Percentiles rank a stretch among this genome's conserved stretches.
phyloP scores from a whole-genome alignment of 495 filamentous ascomycete species.

The Chaetomidium leptoderma region DNA sequence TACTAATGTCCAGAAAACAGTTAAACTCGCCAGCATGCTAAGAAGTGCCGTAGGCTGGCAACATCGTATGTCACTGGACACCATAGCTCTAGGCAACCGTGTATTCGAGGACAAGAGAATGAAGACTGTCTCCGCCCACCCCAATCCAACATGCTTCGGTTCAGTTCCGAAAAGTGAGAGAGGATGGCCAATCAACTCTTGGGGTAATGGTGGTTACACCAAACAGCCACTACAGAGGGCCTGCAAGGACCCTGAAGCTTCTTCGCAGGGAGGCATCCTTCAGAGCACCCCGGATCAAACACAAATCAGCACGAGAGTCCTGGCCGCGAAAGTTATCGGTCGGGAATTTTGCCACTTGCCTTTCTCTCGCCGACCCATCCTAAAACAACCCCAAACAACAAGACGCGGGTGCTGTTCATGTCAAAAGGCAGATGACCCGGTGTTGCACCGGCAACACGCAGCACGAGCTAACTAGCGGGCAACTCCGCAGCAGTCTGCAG shows the following conservation, averaged over 20 bases:
- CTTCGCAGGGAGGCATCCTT: not conserved
- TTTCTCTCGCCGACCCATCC: not conserved
- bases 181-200: conserved; percentile 3
- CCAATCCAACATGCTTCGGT: conserved; percentile 3
- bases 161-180: conserved; percentile 5
- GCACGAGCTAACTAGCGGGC: conserved; percentile 3
- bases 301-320: not conserved
- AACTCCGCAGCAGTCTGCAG: not conserved
- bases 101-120: not conserved
- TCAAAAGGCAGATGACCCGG: not conserved
- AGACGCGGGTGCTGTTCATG: not conserved
- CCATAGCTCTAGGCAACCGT: no score
- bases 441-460: conserved; percentile 3
- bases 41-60: no score
- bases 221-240: not conserved
- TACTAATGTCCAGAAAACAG: no score
- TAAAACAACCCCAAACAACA: not conserved
- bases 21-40: no score
- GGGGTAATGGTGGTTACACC: conserved; percentile 3
- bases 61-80: no score
- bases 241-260: no score
- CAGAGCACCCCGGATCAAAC: not conserved
- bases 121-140: not conserved
- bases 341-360: not conserved
- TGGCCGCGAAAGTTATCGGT: not conserved